These are phyloP conservation scores for Arxiozyma heterogenica DNA, from an alignment of 1,139 yeast species.

Conservation along the genomic window DNA sequence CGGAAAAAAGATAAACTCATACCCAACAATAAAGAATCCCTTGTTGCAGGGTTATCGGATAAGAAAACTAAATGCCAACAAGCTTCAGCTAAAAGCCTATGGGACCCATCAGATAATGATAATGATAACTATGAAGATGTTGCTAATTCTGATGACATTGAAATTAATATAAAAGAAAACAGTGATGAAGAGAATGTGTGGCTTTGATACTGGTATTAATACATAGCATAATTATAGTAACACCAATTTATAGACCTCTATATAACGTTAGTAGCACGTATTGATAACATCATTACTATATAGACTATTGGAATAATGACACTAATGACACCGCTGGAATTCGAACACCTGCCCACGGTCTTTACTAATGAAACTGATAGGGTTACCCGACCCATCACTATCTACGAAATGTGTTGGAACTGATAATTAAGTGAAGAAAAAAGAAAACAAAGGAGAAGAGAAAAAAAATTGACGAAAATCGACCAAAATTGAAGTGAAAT, in stretches of 20 bases:
- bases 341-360: not conserved
- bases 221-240: not conserved
- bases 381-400: not conserved
- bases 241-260: not conserved
- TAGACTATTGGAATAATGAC: not conserved
- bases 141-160: slow-evolving; percentile 9
- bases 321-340: not conserved
- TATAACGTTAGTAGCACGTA: too few relatives aligned
- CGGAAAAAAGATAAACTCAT: not conserved
- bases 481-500: not conserved
- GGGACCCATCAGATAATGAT: slow-evolving; percentile 10
- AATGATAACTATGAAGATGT: not conserved
- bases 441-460: not conserved
- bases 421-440: not conserved
- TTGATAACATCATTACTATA: too few relatives aligned
- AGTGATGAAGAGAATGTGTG: not conserved
- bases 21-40: not conserved
- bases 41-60: not conserved
- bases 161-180: not conserved
- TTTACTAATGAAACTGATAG: not conserved
- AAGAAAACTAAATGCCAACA: not conserved
- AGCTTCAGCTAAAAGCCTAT: not conserved
- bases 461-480: too few relatives aligned
- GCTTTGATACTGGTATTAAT: not conserved
- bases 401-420: not conserved